phyloP scores from a whole-genome alignment of 257 asterid genomes.

The Penstemon newberryi region DNA sequence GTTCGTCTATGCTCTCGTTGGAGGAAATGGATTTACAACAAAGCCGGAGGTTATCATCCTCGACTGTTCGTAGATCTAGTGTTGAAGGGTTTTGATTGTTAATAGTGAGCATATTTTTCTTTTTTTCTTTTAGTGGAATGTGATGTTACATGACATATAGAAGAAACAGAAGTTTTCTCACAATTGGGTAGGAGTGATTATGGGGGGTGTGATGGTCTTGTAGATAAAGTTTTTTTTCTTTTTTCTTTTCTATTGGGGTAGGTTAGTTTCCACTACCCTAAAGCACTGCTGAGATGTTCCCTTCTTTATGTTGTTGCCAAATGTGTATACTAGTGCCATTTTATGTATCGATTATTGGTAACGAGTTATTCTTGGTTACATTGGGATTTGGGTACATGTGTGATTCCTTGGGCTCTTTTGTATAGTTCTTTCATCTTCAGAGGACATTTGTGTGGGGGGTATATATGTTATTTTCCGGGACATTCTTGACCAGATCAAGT shows the following conservation, averaged over 20 bases:
- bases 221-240: constrained; percentile 38
- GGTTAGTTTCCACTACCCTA: constrained; percentile 15
- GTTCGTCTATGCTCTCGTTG: constrained; percentile 50
- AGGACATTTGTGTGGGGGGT: no score
- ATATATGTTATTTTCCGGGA: no score
- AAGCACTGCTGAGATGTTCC: constrained; percentile 21
- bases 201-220: constrained; percentile 38
- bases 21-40: constrained; percentile 62
- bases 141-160: constrained; percentile 42
- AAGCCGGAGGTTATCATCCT: constrained; percentile 58
- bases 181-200: constrained; percentile 25
- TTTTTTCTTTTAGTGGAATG: constrained; percentile 26
- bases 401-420: no score
- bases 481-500: no score
- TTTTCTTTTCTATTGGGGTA: constrained; percentile 15
- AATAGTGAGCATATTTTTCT: constrained; percentile 43
- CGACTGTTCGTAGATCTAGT: constrained; percentile 58
- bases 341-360: constrained; percentile 3
- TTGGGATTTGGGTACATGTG: no score
- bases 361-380: background rate
- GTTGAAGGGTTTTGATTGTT: constrained; percentile 67
- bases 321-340: constrained; percentile 16
- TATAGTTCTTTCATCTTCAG: no score
- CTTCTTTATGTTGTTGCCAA: background rate
- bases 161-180: constrained; percentile 38